Percentiles rank a stretch among this genome's conserved stretches.
These are phyloP conservation scores for Naumovozyma baii DNA, from an alignment of 805 yeast genomes.

Conservation along the genomic window DNA sequence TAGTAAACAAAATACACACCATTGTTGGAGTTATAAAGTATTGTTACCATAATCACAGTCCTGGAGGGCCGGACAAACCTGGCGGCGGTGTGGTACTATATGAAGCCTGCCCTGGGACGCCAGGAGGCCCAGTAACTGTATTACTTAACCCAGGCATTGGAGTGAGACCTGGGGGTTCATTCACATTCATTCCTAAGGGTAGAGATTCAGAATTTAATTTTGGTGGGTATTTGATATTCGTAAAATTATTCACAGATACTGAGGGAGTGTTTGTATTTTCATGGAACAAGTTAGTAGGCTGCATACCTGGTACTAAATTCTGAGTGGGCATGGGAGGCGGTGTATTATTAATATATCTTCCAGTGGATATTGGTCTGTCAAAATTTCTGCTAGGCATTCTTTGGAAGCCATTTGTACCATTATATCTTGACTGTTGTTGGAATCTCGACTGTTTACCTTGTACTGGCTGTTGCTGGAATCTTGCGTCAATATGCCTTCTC, in stretches of 20 bases:
- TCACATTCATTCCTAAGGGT: too few species aligned
- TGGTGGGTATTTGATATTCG: too few species aligned
- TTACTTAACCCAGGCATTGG: too few species aligned
- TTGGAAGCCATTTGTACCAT: background rate
- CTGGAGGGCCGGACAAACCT: slow-evolving; percentile 22
- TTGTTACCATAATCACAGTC: slow-evolving; percentile 6
- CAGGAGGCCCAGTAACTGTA: slow-evolving; percentile 7
- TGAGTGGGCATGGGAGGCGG: slow-evolving; percentile 1
- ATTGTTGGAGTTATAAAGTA: background rate
- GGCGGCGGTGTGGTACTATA: slow-evolving; percentile 18
- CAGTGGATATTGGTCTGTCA: background rate
- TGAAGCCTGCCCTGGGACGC: slow-evolving; percentile 4
- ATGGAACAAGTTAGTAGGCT: background rate
- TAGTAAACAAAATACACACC: background rate
- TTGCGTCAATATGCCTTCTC: background rate
- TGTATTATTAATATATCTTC: background rate
- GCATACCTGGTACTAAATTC: slow-evolving; percentile 7
- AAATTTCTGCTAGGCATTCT: background rate
- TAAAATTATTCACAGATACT: background rate
- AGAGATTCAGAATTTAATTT: too few species aligned
- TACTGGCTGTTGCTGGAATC: background rate
- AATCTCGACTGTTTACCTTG: background rate
- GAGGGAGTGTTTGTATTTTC: background rate
- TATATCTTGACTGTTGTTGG: background rate
- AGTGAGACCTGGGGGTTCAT: too few species aligned